phyloP scores from a whole-genome alignment of 179 eudicot genomes.

The Gypsophila paniculata region DNA sequence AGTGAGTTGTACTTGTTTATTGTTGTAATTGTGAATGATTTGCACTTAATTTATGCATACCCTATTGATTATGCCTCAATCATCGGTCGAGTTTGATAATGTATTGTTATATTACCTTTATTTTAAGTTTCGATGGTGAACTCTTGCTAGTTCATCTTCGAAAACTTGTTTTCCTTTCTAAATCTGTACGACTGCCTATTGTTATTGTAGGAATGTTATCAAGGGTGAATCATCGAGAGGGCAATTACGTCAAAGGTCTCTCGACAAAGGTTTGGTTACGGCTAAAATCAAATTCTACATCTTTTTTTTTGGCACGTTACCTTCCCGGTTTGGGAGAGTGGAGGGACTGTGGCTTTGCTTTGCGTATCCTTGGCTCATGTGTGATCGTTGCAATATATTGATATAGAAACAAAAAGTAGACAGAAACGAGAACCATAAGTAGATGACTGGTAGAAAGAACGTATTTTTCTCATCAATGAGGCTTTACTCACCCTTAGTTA shows the following conservation, averaged over 20 bases:
- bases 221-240: conserved; percentile 42
- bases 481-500: too few relatives aligned
- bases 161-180: too few relatives aligned
- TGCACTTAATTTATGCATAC: background rate
- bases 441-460: too few relatives aligned
- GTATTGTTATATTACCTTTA: too few relatives aligned
- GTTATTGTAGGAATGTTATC: conserved; percentile 71
- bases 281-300: background rate
- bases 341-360: background rate
- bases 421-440: too few relatives aligned
- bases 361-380: background rate
- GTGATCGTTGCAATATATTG: too few relatives aligned
- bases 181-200: too few relatives aligned
- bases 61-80: background rate
- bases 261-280: conserved; percentile 43
- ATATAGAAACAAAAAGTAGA: too few relatives aligned
- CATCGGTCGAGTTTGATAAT: background rate
- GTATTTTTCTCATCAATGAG: too few relatives aligned
- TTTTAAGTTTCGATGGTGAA: too few relatives aligned
- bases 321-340: background rate
- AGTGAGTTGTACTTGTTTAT: background rate
- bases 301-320: background rate
- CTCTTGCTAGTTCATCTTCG: too few relatives aligned
- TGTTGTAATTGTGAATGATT: conserved; percentile 7
- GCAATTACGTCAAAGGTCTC: conserved; percentile 54